These are phyloP conservation scores for Adansonia rubrostipa DNA, from an alignment of 441 rosid genomes.

Conservation along the genomic window DNA sequence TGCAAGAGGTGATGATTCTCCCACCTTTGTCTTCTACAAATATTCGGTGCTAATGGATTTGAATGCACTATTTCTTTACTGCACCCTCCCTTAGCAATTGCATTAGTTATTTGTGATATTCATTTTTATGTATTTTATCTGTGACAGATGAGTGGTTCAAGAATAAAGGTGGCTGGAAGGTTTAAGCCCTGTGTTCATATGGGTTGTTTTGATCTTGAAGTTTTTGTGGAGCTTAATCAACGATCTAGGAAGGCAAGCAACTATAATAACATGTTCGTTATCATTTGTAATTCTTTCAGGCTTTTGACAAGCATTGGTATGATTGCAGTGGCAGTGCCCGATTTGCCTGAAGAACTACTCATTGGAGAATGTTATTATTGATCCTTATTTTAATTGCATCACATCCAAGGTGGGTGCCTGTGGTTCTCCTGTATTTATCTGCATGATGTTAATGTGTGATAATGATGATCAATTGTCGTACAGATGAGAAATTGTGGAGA, in stretches of 20 bases:
- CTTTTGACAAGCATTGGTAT: slow-evolving; percentile 29
- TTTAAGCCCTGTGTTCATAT: slow-evolving; percentile 93
- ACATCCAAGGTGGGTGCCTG: slow-evolving; percentile 69
- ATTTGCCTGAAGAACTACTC: slow-evolving; percentile 91
- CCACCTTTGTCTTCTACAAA: not conserved
- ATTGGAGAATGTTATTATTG: slow-evolving; percentile 80
- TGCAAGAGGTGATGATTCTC: not conserved
- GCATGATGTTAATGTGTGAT: slow-evolving; percentile 10
- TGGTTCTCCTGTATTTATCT: slow-evolving; percentile 5
- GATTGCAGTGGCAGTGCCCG: slow-evolving; percentile 98
- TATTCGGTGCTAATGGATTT: not conserved
- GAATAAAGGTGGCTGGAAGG: slow-evolving; percentile 98
- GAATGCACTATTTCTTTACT: not conserved
- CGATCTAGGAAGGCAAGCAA: slow-evolving; percentile 94
- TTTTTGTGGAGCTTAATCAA: slow-evolving; percentile 95
- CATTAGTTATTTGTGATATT: slow-evolving; percentile 4
- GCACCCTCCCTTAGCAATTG: not conserved
- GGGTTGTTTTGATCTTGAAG: slow-evolving; percentile 98
- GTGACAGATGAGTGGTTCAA: slow-evolving; percentile 90
- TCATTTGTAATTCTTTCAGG: slow-evolving; percentile 19
- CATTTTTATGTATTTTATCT: slow-evolving; percentile 27
- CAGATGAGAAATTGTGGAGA: slow-evolving; percentile 92
- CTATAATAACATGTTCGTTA: slow-evolving; percentile 18
- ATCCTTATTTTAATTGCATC: slow-evolving; percentile 91
- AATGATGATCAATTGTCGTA: slow-evolving; percentile 24